Percentiles rank a stretch among this genome's conserved stretches.
Conservation (phyloP, 352 stramenopile species). For the Elongisporangium prolatum region DNA sequence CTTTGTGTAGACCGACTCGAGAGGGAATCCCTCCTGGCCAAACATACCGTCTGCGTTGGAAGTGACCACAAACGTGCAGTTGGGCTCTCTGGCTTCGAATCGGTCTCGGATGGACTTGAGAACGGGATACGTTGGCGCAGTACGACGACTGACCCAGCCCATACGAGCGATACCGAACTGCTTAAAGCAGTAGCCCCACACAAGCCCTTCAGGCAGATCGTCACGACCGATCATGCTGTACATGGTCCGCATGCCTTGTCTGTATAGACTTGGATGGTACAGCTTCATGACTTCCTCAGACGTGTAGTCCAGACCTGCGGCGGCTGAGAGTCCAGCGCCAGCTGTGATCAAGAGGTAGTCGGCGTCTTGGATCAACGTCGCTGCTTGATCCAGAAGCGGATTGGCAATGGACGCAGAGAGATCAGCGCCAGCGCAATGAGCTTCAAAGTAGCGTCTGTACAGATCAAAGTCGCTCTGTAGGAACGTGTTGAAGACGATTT, state of each 20-base stretch:
- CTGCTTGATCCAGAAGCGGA: constrained; percentile 19
- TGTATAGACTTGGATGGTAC: constrained; percentile 42
- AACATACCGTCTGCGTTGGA: constrained; percentile 75
- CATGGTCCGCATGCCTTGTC: constrained; percentile 43
- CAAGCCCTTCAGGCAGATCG: constrained; percentile 32
- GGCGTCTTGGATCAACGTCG: constrained; percentile 29
- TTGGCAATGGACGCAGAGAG: constrained; percentile 19
- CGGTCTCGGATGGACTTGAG: constrained; percentile 38
- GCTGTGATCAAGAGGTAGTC: constrained; percentile 61
- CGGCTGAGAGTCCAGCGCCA: constrained; percentile 57
- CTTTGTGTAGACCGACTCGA: constrained; percentile 46
- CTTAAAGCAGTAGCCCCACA: constrained; percentile 65
- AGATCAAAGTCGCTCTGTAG: constrained; percentile 45
- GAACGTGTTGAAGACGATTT: constrained; percentile 74
- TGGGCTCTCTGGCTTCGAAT: constrained; percentile 18
- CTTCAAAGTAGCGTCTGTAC: constrained; percentile 32
- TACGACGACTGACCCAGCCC: constrained; percentile 43
- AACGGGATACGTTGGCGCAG: constrained; percentile 41
- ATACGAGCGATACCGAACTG: constrained; percentile 51
- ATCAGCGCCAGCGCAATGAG: constrained; percentile 3
- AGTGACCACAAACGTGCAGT: constrained; percentile 57
- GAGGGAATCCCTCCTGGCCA: constrained; percentile 57
- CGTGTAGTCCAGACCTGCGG: constrained; percentile 66
- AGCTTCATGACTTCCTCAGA: constrained; percentile 56
- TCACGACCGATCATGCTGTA: constrained; percentile 56